A percentile compares a stretch with the other conserved stretches of the same genome.
These are phyloP conservation scores for Ceratobasidium sp. DNA, from an alignment of 1,284 basidiomycete species.

Conservation along the genomic window DNA sequence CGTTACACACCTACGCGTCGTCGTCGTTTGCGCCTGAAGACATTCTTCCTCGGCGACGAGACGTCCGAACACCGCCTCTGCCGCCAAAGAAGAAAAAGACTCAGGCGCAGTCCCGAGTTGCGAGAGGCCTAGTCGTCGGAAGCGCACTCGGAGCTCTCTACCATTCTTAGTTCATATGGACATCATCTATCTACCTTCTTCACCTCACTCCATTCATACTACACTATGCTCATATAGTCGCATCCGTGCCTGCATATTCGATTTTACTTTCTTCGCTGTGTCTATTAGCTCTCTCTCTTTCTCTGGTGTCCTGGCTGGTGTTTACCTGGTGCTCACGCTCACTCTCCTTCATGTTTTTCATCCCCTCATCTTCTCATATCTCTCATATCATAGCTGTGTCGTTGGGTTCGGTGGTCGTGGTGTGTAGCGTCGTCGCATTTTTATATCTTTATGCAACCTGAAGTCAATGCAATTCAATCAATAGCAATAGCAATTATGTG, in stretches of 20 bases:
- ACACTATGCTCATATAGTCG: background rate
- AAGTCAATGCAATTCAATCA: too few species aligned
- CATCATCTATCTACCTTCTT: background rate
- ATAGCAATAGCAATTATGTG: too few species aligned
- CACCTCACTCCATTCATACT: background rate
- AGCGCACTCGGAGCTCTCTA: too few species aligned
- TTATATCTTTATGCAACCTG: conserved; percentile 15
- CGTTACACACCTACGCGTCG: background rate
- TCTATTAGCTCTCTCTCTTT: conserved; percentile 17
- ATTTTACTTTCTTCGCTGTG: conserved; percentile 22
- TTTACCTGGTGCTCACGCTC: background rate
- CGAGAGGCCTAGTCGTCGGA: too few species aligned
- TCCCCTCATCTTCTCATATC: background rate
- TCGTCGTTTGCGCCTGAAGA: conserved; percentile 11
- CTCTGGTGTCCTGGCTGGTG: conserved; percentile 1
- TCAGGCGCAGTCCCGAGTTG: too few species aligned
- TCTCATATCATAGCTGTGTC: too few species aligned
- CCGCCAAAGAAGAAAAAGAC: too few species aligned
- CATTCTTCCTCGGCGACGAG: too few species aligned
- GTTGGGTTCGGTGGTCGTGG: too few species aligned
- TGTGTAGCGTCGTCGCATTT: too few species aligned
- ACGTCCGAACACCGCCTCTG: background rate
- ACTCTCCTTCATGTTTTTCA: background rate
- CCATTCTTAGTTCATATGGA: background rate
- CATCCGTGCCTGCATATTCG: background rate